Conservation (phyloP, 495 filamentous ascomycete species). For the Penicillium coprophilum region DNA sequence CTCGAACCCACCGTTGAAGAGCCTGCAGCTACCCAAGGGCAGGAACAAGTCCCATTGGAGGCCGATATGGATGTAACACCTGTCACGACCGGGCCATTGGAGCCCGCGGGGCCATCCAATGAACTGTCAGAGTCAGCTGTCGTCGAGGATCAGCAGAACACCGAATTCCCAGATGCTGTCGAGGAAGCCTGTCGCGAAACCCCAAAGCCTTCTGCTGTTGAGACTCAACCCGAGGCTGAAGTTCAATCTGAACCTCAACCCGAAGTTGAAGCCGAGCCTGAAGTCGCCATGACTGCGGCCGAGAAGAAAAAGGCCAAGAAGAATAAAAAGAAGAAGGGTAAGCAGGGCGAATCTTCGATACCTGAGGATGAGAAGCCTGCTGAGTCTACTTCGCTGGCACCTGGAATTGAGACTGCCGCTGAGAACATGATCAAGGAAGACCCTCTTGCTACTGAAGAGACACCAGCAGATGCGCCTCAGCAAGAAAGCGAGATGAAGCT, state of each 20-base stretch:
- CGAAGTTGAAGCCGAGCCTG: constrained; percentile 18
- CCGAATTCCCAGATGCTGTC: background rate
- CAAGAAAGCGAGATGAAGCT: constrained; percentile 7
- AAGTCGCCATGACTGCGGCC: constrained; percentile 24
- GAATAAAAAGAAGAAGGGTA: constrained; percentile 37
- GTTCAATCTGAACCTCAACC: background rate
- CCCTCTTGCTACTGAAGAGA: background rate
- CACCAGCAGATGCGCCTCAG: background rate
- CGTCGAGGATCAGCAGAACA: background rate
- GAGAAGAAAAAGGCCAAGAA: constrained; percentile 44
- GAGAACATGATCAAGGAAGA: constrained; percentile 3
- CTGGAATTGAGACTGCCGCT: constrained; percentile 4
- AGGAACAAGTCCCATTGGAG: constrained; percentile 11
- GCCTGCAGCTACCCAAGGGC: background rate
- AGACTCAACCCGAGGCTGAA: constrained; percentile 12
- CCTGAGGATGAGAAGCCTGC: constrained; percentile 20
- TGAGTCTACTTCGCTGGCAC: constrained; percentile 14
- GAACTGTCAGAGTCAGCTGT: background rate
- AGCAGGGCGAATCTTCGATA: constrained; percentile 20
- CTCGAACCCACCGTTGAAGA: constrained; percentile 15
- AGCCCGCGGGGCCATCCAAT: background rate
- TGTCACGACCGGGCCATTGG: background rate
- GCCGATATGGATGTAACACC: background rate
- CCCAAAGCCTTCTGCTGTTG: constrained; percentile 9
- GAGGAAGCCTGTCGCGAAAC: background rate